Evolutionary conservation across 371 early-diverging fungal species (phyloP), one percentile per base, ranked within the genome.

Genomic region (Mortierella sp.): DNA sequence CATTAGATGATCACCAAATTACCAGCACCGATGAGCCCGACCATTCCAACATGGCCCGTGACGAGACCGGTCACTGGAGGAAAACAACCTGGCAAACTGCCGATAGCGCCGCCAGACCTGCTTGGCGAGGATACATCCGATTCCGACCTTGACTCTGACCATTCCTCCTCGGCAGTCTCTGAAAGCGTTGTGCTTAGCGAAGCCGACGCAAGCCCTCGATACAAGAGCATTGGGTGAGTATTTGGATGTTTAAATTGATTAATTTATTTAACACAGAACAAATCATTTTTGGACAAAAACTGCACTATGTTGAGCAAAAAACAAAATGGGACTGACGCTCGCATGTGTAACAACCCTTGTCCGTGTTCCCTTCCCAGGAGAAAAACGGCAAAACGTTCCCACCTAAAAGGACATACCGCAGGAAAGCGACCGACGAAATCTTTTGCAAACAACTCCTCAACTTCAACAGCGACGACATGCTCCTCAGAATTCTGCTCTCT

Each of bases 81-180:
- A 15, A 67, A 67, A 30, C 67, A 67, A 32, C 67, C 60, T 31
- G 60, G 67, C 19, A 67, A 67, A 32, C 43, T 67, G 49, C 67
- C 60, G 6, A 39, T 48, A 19, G 55, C 54, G 6, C 67, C 67
- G 6, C 55, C 67, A 1, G 55, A 67, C 32, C 56, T 67, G 17
- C 55, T 41, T 42, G 59, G 67, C 37, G 60, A 67, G 23, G 67
- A 67, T 15, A 39, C 60, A n/a, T 64, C 65, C 28, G 60, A 67
- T 21, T 67, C 67, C 21, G 67, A 58, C 41, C 32, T 23, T 17
- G 70, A 69, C 37, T 69, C 70, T 27, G 59, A 63, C 37, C 28
- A 31, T 14, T 46, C 42, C 5, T 52, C 43, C 8, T 47, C 70
- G 6, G 48, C 34, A 24, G 69, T 56, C 3, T 70, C 64, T 24